Conservation (phyloP, 176 grass and related monocot genomes). For the Carex parvula region DNA sequence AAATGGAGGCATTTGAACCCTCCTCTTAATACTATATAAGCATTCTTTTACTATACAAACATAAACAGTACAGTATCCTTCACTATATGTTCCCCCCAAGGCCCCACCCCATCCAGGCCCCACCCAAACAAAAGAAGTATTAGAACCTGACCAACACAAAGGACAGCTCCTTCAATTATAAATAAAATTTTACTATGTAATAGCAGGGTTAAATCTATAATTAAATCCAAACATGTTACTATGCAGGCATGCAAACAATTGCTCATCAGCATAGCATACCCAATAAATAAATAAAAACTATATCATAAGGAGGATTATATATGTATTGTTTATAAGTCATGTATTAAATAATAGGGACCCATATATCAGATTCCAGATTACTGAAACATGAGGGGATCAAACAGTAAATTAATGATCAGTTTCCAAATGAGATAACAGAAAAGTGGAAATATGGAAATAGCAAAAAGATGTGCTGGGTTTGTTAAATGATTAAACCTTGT, state of each 20-base stretch:
- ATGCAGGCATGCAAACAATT: background rate
- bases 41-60: background rate
- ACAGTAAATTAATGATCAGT: conserved; percentile 11
- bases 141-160: background rate
- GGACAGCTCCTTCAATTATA: background rate
- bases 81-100: background rate
- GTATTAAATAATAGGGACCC: no score
- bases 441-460: background rate
- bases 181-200: background rate
- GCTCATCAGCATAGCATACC: background rate
- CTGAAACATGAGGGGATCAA: background rate
- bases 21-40: background rate
- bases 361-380: no score
- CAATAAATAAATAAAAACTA: background rate
- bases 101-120: background rate
- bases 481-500: conserved; percentile 32
- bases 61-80: conserved; percentile 4
- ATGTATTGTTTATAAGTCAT: no score
- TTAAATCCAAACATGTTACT: background rate
- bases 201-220: background rate
- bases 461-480: conserved; percentile 3
- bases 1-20: no score
- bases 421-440: conserved; percentile 24
- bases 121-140: background rate
- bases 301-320: background rate